Base-by-base conservation (phyloP, 2,329 filamentous ascomycete species). In the Cryphonectria japonica region DNA sequence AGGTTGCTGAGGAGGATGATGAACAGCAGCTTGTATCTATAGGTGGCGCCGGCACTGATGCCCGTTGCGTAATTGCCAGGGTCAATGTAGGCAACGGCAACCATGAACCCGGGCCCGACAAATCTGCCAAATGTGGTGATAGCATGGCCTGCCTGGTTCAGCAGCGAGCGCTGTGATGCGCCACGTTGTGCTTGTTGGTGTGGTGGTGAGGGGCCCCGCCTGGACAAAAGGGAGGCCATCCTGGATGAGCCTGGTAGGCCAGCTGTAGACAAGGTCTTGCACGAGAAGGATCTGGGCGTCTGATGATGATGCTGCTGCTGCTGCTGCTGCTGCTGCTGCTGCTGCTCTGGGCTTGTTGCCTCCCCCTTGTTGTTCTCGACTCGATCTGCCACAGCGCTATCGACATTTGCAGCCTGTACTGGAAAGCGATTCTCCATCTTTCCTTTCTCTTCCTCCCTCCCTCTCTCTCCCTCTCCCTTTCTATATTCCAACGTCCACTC, bases 41-140 rank as follows among this genome's bases (percentile, higher is more conserved):
- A 92, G 0, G 86, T 84, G 5, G 91, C 88, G 68, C 91, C 91
- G 62, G 91, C 91, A 9, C 89, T 87, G 64, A 92, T 88, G 78
- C 91, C 91, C 29, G 91, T 93, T 0, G 91, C 85, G 77, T 93
- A 93, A 78, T 93, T 93, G 71, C 89, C 89, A 66, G 85, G 87
- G 73, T 89, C 87, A 74, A 88, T 89, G 78, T 88, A 89, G 2
- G 87, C 86, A 46, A 89, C 87, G 6, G 86, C 83, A 50, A 89
- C 83, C 80, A 93, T 88, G 77, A 92, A 91, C 1, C 91, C 91
- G 13, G 91, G 90, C 0, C 91, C 91, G 65, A 92, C 80, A 78
- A 92, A 90, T 73, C 82, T 84, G 60, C 82, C 78, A 76, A 88
- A 88, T 54, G 85, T 88, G 73, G 81, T 66, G 60, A 86, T 32